phyloP scores from a whole-genome alignment of 352 stramenopile species.

The Globisporangium alternatum region DNA sequence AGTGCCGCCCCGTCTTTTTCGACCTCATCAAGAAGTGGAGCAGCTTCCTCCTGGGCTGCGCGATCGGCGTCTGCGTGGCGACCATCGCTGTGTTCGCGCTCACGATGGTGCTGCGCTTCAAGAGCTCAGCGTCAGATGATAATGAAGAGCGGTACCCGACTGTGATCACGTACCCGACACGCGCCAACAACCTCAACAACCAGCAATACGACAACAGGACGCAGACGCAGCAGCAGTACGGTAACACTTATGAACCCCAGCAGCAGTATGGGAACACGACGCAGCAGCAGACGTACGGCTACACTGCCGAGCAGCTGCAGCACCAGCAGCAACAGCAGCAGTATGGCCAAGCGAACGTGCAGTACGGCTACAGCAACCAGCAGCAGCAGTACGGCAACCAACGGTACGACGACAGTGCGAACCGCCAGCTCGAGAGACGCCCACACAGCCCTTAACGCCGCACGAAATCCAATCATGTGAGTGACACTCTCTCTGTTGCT shows the following conservation, averaged over 20 bases:
- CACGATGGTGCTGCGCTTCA: slow-evolving; percentile 49
- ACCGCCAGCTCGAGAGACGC: not conserved
- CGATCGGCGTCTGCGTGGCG: slow-evolving; percentile 52
- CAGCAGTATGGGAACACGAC: slow-evolving; percentile 12
- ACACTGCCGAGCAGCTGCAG: slow-evolving; percentile 10
- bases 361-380: slow-evolving; percentile 5
- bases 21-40: slow-evolving; percentile 69
- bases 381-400: slow-evolving; percentile 13
- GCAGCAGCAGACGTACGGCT: slow-evolving; percentile 10
- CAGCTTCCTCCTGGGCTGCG: slow-evolving; percentile 48
- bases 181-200: slow-evolving; percentile 6
- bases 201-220: slow-evolving; percentile 1
- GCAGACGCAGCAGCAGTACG: slow-evolving; percentile 26
- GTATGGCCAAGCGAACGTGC: not conserved
- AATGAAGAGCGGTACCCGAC: slow-evolving; percentile 20
- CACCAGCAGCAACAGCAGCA: slow-evolving; percentile 13
- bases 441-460: slow-evolving; percentile 1
- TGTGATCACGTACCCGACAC: not conserved
- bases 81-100: slow-evolving; percentile 52
- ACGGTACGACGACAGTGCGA: slow-evolving; percentile 12
- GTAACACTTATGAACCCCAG: slow-evolving; percentile 18
- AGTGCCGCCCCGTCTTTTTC: slow-evolving; percentile 63
- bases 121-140: slow-evolving; percentile 22
- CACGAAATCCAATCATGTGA: not conserved
- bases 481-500: not conserved